Base-by-base conservation (phyloP, 2,329 filamentous ascomycete genomes). In the Arthrobotrys megalospora region DNA sequence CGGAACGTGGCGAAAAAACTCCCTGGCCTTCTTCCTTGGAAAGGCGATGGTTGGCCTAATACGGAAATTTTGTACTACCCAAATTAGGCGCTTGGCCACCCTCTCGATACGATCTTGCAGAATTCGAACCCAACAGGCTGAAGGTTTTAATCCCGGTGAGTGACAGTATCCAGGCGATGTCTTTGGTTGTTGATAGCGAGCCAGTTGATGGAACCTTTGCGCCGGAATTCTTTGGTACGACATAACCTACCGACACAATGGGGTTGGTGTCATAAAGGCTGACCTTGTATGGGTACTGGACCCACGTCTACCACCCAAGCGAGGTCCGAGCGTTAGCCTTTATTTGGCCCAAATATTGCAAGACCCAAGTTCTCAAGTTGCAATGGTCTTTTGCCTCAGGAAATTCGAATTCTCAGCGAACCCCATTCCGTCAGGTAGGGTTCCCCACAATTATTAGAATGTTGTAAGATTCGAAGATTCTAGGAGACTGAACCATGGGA, bases 1-100 rank as follows among this genome's bases (percentile, higher is more conserved):
- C 60, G 36, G 60, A 68, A 70, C 67, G 53, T 78, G 67, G 75
- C 75, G 41, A 72, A 76, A 78, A 19, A 43, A 60, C 43, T 66
- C 73, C 73, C 66, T 32, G 65, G 67, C 58, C 48, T 36, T 43
- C 43, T 52, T n/a, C 16, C 21, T 24, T 21, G 47, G 55, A 32
- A 58, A 34, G 65, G 16, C 47, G 24, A 67, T 62, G 28, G 36
- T 55, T 63, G 34, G 34, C 67, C 52, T 32, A 48, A 78, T 78
- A 63, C 52, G 63, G 75, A 14, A 28, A 70, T 32, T 34, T 41
- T 72, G 60, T 71, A 36, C 48, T 48, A 70, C 73, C 60, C 28
- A 70, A 58, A 60, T 66, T 21, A 48, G 47, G 32, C 16, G 38
- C 55, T 55, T 77, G 60, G 66, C 73, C 60, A 34, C 50, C 55